Evolutionary conservation across 768 basidiomycete species (phyloP).

Genomic region (Rhizopogon sp.): DNA sequence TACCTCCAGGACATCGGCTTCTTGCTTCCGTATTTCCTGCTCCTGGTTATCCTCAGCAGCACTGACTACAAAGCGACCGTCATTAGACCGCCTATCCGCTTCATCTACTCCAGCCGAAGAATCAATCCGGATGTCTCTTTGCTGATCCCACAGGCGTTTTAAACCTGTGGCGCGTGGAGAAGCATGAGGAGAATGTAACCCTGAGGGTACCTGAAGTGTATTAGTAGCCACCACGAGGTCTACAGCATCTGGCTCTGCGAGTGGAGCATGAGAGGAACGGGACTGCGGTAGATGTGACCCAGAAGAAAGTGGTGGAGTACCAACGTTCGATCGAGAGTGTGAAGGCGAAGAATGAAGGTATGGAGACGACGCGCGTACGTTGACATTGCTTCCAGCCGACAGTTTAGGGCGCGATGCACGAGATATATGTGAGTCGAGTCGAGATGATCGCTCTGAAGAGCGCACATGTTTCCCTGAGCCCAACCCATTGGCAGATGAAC

Average conservation of each 20-base stretch:
- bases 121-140: neutral
- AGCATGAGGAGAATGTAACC: constrained; percentile 6
- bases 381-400: constrained; percentile 2
- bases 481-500: constrained; percentile 1
- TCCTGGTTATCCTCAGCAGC: constrained; percentile 1
- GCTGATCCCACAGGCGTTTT: constrained; percentile 23
- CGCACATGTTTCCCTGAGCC: neutral
- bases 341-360: constrained; percentile 9
- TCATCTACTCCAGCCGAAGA: neutral
- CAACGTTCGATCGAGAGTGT: constrained; percentile 8
- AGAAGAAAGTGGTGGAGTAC: constrained; percentile 1
- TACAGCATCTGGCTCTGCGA: constrained; percentile 61
- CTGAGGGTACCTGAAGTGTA: constrained; percentile 10
- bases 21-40: neutral
- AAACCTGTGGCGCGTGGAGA: constrained; percentile 16
- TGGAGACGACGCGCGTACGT: constrained; percentile 8
- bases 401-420: constrained; percentile 5
- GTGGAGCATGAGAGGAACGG: constrained; percentile 12
- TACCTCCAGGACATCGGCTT: neutral
- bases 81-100: neutral
- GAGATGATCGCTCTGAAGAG: neutral
- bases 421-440: constrained; percentile 8
- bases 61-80: constrained; percentile 3
- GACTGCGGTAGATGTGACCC: neutral
- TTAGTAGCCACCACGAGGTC: constrained; percentile 65